Base-by-base conservation (phyloP, 2,329 filamentous ascomycete species). In the Hymenoscyphus fructigenus region DNA sequence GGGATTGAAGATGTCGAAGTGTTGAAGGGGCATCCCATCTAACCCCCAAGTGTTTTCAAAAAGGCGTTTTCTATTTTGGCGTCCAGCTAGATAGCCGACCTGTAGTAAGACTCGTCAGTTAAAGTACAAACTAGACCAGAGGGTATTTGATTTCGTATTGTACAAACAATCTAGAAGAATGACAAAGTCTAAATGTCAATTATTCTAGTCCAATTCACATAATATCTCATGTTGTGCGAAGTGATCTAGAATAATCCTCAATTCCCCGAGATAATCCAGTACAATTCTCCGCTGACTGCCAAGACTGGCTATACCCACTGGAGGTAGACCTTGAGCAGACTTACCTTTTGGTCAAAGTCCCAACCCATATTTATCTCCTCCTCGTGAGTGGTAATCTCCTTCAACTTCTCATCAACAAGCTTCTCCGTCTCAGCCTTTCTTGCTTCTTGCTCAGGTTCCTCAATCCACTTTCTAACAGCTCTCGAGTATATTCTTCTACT, bases 331-430 rank as follows among this genome's bases (percentile, higher is more conserved):
- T 32, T 5, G 7, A 23, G 44, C n/a, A 23, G 17, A 6, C 44
- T 26, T 50, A 50, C 44, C 44, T 50, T 50, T 50, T 50, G 44
- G 44, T 50, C 44, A 12, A 50, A 23, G 44, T 23, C n/a, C 44
- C 44, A 50, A 9, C 6, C 12, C n/a, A 23, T 15, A 10, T 23
- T 15, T 20, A 50, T 50, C 44, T 50, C 20, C 44, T 50, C 44
- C 44, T 23, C 44, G 6, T 23, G n/a, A 10, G 2, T 50, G 9
- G 26, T n/a, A 32, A 34, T 7, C 53, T 57, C 53, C 12, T 57
- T 57, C 53, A 57, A 57, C 26, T 32, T 34, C 53, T 57, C 14
- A 17, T 57, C 53, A 15, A 57, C 15, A 32, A 57, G 53, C 28
- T 34, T 32, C 26, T 50, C 44, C n/a, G 20, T 50, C 44, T 23